Percentiles rank a stretch among this genome's conserved stretches.
These are phyloP conservation scores for Dryadomyces quercivorus DNA, from an alignment of 2,329 filamentous ascomycete species.

Conservation along the genomic window DNA sequence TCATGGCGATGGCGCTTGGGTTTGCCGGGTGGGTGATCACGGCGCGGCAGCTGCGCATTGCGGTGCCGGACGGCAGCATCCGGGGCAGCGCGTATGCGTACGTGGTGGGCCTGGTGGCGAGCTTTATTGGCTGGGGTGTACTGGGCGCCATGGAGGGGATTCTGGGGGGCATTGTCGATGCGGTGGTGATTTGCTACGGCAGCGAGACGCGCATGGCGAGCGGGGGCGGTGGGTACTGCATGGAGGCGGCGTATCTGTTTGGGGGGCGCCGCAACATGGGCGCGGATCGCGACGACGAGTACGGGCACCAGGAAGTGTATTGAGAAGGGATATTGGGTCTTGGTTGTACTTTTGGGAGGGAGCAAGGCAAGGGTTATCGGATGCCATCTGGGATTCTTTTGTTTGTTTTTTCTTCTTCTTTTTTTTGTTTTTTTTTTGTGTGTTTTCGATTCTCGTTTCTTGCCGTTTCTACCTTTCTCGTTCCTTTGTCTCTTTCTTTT, in stretches of 20 bases:
- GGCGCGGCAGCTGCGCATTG: conserved; percentile 61
- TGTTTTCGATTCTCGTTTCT: neutral
- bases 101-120: conserved; percentile 81
- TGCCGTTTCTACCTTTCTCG: too few species aligned
- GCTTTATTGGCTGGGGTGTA: conserved; percentile 89
- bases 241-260: conserved; percentile 83
- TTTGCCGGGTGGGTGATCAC: conserved; percentile 97
- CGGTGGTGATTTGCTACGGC: conserved; percentile 84
- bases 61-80: conserved; percentile 36
- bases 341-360: neutral
- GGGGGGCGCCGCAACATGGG: conserved; percentile 38
- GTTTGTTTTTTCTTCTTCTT: neutral
- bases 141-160: conserved; percentile 85
- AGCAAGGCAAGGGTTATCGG: neutral
- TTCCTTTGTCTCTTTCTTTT: neutral
- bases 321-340: neutral
- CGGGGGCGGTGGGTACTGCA: conserved; percentile 67
- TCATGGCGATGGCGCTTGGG: conserved; percentile 81
- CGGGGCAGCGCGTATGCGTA: conserved; percentile 89
- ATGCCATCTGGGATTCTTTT: neutral
- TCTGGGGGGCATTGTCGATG: conserved; percentile 76
- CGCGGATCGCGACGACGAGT: conserved; percentile 5
- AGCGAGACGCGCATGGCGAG: conserved; percentile 65
- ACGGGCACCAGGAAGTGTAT: conserved; percentile 8
- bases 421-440: neutral